These are phyloP conservation scores for Backusella sp. DNA, from an alignment of 192 early-diverging fungal species.

Conservation along the genomic window DNA sequence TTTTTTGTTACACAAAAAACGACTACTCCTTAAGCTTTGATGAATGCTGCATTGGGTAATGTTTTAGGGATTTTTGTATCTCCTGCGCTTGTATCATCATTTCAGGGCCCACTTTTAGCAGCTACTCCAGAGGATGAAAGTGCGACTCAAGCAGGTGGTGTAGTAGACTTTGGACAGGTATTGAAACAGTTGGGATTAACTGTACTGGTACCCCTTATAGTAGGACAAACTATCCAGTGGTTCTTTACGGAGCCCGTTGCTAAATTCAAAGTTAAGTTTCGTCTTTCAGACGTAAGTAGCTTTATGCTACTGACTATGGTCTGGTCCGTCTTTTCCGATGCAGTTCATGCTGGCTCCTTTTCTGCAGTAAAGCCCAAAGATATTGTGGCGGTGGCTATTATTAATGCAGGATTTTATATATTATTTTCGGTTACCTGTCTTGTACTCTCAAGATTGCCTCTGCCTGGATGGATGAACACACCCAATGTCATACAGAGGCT, in stretches of 20 bases:
- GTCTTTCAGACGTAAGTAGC: slow-evolving; percentile 54
- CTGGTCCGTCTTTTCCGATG: slow-evolving; percentile 71
- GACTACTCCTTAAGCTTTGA: slow-evolving; percentile 43
- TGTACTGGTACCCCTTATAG: slow-evolving; percentile 59
- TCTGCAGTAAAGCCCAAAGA: slow-evolving; percentile 43
- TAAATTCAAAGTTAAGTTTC: slow-evolving; percentile 43
- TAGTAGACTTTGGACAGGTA: slow-evolving; percentile 47
- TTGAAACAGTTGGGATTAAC: slow-evolving; percentile 58
- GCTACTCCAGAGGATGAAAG: slow-evolving; percentile 22
- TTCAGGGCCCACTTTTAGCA: slow-evolving; percentile 34
- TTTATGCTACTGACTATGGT: slow-evolving; percentile 61
- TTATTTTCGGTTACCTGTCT: slow-evolving; percentile 49
- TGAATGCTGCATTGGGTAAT: slow-evolving; percentile 68
- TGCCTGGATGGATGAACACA: slow-evolving; percentile 16
- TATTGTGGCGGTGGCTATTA: slow-evolving; percentile 48
- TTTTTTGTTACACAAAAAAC: neutral
- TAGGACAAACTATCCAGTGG: slow-evolving; percentile 56
- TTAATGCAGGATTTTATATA: slow-evolving; percentile 51
- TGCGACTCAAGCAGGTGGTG: neutral
- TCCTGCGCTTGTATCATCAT: slow-evolving; percentile 50
- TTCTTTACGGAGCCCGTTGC: slow-evolving; percentile 45
- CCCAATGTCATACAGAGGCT: slow-evolving; percentile 20
- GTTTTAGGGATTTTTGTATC: slow-evolving; percentile 54
- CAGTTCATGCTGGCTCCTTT: slow-evolving; percentile 55
- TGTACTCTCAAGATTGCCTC: slow-evolving; percentile 42